These are phyloP conservation scores for Sporormia fimetaria DNA, from an alignment of 495 filamentous ascomycete species.

Conservation along the genomic window DNA sequence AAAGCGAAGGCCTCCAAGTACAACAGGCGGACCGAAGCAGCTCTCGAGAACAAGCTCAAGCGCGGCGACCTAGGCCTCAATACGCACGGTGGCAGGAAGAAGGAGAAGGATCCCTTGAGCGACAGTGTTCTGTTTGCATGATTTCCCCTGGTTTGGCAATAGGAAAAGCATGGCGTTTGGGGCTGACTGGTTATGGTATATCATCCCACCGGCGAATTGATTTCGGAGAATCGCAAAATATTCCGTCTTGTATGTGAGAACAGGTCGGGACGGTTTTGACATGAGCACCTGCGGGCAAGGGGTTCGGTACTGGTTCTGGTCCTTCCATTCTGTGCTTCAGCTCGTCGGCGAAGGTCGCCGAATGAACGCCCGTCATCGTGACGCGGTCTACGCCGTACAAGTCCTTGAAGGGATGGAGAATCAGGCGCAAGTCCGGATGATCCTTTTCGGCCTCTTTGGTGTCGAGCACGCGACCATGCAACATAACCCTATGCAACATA, in stretches of 20 bases:
- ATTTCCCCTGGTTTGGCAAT: conserved; percentile 1
- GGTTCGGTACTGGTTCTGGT: too few relatives aligned
- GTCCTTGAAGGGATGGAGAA: conserved; percentile 19
- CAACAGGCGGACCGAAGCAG: conserved; percentile 58
- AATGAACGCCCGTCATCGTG: conserved; percentile 15
- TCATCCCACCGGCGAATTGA: too few relatives aligned
- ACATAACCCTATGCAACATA: conserved; percentile 15
- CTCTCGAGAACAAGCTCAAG: conserved; percentile 60
- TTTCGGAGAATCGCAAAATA: too few relatives aligned
- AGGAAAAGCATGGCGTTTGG: conserved; percentile 7
- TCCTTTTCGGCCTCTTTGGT: conserved; percentile 20
- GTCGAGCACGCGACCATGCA: too few relatives aligned
- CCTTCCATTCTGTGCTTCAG: too few relatives aligned
- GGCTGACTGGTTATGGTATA: background rate
- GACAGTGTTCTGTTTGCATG: conserved; percentile 70
- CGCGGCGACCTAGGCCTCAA: conserved; percentile 63
- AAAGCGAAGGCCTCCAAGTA: conserved; percentile 63
- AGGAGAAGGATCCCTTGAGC: conserved; percentile 61
- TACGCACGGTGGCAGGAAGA: conserved; percentile 48
- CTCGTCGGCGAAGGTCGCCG: too few relatives aligned
- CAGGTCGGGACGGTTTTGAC: too few relatives aligned
- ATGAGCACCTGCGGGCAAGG: too few relatives aligned
- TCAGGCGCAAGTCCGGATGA: conserved; percentile 10
- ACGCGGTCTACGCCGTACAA: conserved; percentile 14
- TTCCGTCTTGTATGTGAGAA: too few relatives aligned